Base-by-base conservation (phyloP, 257 asterid species). In the Solanum sejunctum region DNA sequence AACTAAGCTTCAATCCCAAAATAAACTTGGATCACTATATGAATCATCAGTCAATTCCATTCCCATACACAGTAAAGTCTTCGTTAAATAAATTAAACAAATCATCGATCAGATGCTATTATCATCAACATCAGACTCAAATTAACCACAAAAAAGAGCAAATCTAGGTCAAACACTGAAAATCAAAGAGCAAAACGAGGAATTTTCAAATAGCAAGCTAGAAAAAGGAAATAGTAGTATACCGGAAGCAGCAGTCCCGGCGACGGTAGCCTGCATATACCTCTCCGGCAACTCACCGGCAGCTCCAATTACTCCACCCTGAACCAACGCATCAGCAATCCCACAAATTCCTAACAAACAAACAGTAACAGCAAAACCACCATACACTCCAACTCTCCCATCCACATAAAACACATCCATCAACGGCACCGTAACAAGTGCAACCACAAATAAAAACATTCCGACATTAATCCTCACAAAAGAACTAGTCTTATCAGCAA, bases 191-290 rank as follows among this genome's bases (percentile, higher is more conserved):
- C 41, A 63, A 23, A 61, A 63, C 32, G 8, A 63, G 39, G 39
- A 23, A 12, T 1, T 23, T 23, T 63, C 39, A 61, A 61, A 21
- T 15, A 18, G 2, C 16, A 54, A 54, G 58, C 58, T 54, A 54
- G 12, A 54, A 26, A 56, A 72, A 51, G 36, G 5, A 55, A 49
- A 36, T 15, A 21, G 7, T 51, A 10, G 3, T 87, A 63, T 84
- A 95, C 99, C 98, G 51, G 99, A 96, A 88, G 94, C 95, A 77
- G 97, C 99, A 85, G 99, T 96, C 58, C 99, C 99, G 26, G 98
- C 98, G 28, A 94, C 86, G 64, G 92, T 93, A 85, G 98, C 99
- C 86, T 96, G 99, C 99, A 96, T 96, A 84, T 94, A 96, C 88
- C 98, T 91, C 87, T 92, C 92, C 43, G 98, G 99, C 91, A 94